Evolutionary conservation across 2,329 filamentous ascomycete species (phyloP), one percentile per base, ranked within the genome.

Genomic region (Ascosphaera apis): DNA sequence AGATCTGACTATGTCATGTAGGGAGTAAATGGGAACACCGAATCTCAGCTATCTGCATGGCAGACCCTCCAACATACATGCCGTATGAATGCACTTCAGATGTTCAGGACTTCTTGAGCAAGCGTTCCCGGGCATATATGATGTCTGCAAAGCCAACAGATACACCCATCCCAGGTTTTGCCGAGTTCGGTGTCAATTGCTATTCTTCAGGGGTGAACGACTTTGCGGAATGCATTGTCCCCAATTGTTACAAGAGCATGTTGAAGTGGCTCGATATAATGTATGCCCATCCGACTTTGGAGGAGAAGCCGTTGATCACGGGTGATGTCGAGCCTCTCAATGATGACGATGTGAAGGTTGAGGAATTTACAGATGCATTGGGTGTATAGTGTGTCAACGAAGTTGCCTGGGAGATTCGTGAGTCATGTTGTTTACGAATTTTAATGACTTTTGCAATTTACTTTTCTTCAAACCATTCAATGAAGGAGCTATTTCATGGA

Each of bases 171-270:
- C 56, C 65, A 0, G 65, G 66, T 0, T 57, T 66, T 1, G 48
- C 59, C 1, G 64, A 66, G 7, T 58, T 66, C 31, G 75, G 76
- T 3, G 76, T 69, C 42, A 76, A 76, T 3, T 65, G 72, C 41
- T 76, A 76, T 52, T 74, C 75, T n/a, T 67, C 73, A 1, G 75
- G 75, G 3, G 69, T 77, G 41, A 45, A 54, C 1, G 48, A 61
- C 23, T 61, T 70, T 46, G 56, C 57, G 5, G 79, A 91, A 50
- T 58, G 61, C 27, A 65, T 80, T 41, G 62, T 84, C 36, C 58
- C 75, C 9, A 51, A 49, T 8, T 64, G 67, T 0, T 65, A 69
- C 42, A 45, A 49, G 9, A 51, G 57, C 2, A 65, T 79, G 17
- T 51, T 81, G 2, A 51, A 56, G 28, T 83, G 73, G 63, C 58